Base-by-base conservation (phyloP, 495 filamentous ascomycete species). In the Aspergillus cristatus region DNA sequence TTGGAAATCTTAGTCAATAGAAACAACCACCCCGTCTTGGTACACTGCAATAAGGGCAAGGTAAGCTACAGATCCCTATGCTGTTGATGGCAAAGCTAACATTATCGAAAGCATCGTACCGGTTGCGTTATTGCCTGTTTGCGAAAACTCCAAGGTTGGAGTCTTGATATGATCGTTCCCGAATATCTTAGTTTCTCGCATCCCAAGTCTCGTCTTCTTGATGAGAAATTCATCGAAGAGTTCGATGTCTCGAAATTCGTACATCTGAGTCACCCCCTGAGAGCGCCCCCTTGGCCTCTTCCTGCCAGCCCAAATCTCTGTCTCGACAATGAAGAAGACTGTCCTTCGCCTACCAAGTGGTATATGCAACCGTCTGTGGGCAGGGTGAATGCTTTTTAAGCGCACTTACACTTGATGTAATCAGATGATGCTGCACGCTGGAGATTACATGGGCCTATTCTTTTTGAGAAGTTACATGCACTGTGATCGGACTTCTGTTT, bases 41-140 rank as follows among this genome's bases (percentile, higher is more conserved):
- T 94, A 22, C 86, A 94, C 48, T 94, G 86, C 62, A 94, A 94
- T 48, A 86, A 91, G 47, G 86, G 86, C 42, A 87, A 82, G 65
- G 81, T 83, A 63, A 41, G 65, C 52, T 16, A 40, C 13, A 31
- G 11, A 10, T 22, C 1, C 25, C 32, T 15, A 10, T n/a, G 13
- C 3, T 6, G 31, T 14, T n/a, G 3, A 17, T 6, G 14, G n/a
- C 14, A 14, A 14, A 3, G 14, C 29, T 43, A 41, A 36, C n/a
- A 13, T 44, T 17, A 10, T 28, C 12, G 28, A 26, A 40, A 83
- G 74, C 86, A 94, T 48, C 82, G 86, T 15, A 93, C 86, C 18
- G 86, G 86, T 26, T 91, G 86, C 48, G 76, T 86, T 7, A 70
- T 86, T 29, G 86, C 69, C 14, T 75, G 78, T 38, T 67, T 91